phyloP scores from a whole-genome alignment of 345 rosid species.

The Streptanthus diversifolius region DNA sequence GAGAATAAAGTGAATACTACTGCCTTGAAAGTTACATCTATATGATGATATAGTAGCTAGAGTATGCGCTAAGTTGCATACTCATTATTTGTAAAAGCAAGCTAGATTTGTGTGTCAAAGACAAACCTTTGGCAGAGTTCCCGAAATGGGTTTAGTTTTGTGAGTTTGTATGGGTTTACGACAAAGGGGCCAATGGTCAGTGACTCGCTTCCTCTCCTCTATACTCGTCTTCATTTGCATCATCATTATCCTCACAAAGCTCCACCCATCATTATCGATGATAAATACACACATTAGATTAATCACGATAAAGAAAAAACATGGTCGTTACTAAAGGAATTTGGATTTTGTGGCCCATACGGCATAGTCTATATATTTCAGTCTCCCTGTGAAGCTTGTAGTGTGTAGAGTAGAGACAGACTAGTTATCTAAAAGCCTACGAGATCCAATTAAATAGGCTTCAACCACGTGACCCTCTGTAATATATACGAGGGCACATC shows the following conservation, averaged over 20 bases:
- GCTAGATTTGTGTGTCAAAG: conserved; percentile 19
- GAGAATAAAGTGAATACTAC: not conserved
- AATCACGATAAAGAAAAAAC: not conserved
- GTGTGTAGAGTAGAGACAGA: not conserved
- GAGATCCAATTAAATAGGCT: conserved; percentile 32
- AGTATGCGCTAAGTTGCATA: conserved; percentile 18
- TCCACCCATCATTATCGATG: conserved; percentile 10
- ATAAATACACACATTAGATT: not conserved
- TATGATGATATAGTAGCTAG: not conserved
- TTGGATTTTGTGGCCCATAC: conserved; percentile 7
- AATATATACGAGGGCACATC: not conserved
- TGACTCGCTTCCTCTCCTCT: conserved; percentile 33
- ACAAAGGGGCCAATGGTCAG: conserved; percentile 17
- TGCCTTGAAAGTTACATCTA: conserved; percentile 20
- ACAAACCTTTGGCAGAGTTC: conserved; percentile 13
- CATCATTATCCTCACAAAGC: conserved; percentile 6
- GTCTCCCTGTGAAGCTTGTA: not conserved
- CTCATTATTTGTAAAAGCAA: conserved; percentile 9
- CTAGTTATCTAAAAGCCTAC: not conserved
- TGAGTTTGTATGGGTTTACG: conserved; percentile 11
- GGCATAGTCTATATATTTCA: not conserved
- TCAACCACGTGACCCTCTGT: conserved; percentile 29
- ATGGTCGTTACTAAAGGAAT: not conserved
- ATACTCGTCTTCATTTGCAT: not conserved
- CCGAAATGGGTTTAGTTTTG: conserved; percentile 19